These are phyloP conservation scores for Aspergillus bertholletiae DNA, from an alignment of 495 filamentous ascomycete species.

Conservation along the genomic window DNA sequence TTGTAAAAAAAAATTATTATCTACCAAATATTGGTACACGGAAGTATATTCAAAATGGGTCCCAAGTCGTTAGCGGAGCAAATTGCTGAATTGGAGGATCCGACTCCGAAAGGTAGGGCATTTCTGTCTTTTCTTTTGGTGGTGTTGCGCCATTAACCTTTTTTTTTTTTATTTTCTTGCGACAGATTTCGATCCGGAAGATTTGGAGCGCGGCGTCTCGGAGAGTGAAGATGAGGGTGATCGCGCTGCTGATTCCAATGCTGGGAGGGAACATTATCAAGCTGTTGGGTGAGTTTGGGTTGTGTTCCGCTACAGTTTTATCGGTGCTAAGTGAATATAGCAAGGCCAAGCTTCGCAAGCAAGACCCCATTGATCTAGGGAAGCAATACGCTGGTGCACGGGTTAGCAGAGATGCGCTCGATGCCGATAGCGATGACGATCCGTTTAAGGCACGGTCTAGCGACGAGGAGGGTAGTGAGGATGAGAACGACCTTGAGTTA, in stretches of 20 bases:
- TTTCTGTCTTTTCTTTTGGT: slow-evolving; percentile 1
- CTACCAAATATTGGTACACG: neutral
- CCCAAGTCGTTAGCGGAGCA: slow-evolving; percentile 56
- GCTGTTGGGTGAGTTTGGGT: slow-evolving; percentile 60
- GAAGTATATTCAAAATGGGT: slow-evolving; percentile 13
- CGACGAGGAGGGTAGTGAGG: slow-evolving; percentile 50
- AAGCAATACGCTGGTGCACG: slow-evolving; percentile 78
- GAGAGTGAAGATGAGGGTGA: slow-evolving; percentile 49
- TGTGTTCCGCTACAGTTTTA: too few species aligned
- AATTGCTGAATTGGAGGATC: slow-evolving; percentile 61
- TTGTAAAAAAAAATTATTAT: slow-evolving; percentile 15
- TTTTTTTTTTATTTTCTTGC: too few species aligned
- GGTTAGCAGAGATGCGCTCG: slow-evolving; percentile 70
- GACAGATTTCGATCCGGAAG: slow-evolving; percentile 92
- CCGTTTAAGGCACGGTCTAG: slow-evolving; percentile 31
- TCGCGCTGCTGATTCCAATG: slow-evolving; percentile 39
- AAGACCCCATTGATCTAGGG: slow-evolving; percentile 56
- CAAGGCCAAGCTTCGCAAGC: slow-evolving; percentile 81
- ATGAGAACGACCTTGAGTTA: slow-evolving; percentile 44
- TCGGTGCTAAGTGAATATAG: slow-evolving; percentile 34
- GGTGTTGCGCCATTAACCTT: neutral
- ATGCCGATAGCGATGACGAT: slow-evolving; percentile 47
- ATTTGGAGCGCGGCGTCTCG: slow-evolving; percentile 50
- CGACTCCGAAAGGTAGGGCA: slow-evolving; percentile 55
- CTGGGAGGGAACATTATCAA: slow-evolving; percentile 79